A percentile compares a stretch with the other conserved stretches of the same genome.
These are phyloP conservation scores for Arabis hirsuta DNA, from an alignment of 345 rosid genomes.

Conservation along the genomic window DNA sequence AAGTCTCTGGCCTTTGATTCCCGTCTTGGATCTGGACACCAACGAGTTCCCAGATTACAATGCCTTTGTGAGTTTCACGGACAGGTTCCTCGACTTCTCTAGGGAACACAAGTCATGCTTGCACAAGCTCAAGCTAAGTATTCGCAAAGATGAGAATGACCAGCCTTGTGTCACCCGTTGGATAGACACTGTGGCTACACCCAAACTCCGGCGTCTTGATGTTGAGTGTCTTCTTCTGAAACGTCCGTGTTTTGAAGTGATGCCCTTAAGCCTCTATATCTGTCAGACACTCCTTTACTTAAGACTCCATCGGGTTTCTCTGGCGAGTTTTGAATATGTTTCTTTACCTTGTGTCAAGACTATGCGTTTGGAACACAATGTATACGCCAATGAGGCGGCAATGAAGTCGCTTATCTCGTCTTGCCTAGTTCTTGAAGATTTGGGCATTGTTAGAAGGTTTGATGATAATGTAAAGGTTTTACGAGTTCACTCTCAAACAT, in stretches of 20 bases:
- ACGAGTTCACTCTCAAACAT: slow-evolving; percentile 8
- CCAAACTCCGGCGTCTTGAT: no score
- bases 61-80: neutral
- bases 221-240: no score
- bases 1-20: neutral
- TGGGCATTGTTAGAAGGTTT: neutral
- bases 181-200: neutral
- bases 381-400: neutral
- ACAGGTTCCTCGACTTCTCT: neutral
- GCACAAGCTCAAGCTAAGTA: neutral
- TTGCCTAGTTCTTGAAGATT: neutral
- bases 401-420: neutral
- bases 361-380: neutral
- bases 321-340: neutral
- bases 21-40: neutral
- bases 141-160: neutral
- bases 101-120: neutral
- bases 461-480: slow-evolving; percentile 1
- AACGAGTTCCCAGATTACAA: neutral
- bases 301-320: neutral
- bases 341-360: slow-evolving; percentile 8
- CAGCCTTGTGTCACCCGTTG: neutral
- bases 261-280: slow-evolving; percentile 2
- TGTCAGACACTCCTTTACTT: neutral
- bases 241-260: neutral